Evolutionary conservation across 306 rosid species (phyloP), one percentile per base, ranked within the genome.

Genomic region (Abrus precatorius): DNA sequence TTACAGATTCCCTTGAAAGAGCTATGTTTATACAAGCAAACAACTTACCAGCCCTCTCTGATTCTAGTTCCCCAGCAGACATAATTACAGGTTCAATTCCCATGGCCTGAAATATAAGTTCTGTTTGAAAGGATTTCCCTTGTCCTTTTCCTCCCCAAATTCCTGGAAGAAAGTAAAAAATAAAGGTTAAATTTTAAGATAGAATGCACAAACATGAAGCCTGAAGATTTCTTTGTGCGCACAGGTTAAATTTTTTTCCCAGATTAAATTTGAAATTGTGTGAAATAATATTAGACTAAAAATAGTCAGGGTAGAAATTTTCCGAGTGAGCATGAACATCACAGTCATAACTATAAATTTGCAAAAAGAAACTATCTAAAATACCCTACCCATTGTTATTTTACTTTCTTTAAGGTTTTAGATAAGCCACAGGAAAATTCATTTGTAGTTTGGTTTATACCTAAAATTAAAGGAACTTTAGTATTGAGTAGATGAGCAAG

Each of bases 81-180:
- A 95, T 93, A 80, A 95, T 86, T 43, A 95, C 88, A 28, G 99
- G 97, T 84, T 93, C 99, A 65, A 95, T 64, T 85, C 99, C 99
- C 97, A 95, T 85, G 32, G 95, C 86, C 84, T 87, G 99, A 86
- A 95, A 95, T 77, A 93, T 84, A 74, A 95, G 97, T 89, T 95
- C 99, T 47, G 99, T 95, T 88, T 95, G 99, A 89, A 95, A 95
- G 75, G 99, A 79, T 84, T 95, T 95, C 69, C 99, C 99, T 84
- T 93, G 99, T 73, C 99, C 99, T 84, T 95, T 93, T 73, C 99
- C 99, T 83, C 99, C 99, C 99, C 99, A 95, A 80, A 95, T 85
- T 66, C 98, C 98, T 94, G 82, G 6, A 79, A 80, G 53, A 74
- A 34, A 38, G 62, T 44, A 52, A 48, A 77, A 43, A 75, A 6